Evolutionary conservation across 2,329 filamentous ascomycete genomes (phyloP), one percentile per base, ranked within the genome.

Genomic region (Aspergillus aculeatus): DNA sequence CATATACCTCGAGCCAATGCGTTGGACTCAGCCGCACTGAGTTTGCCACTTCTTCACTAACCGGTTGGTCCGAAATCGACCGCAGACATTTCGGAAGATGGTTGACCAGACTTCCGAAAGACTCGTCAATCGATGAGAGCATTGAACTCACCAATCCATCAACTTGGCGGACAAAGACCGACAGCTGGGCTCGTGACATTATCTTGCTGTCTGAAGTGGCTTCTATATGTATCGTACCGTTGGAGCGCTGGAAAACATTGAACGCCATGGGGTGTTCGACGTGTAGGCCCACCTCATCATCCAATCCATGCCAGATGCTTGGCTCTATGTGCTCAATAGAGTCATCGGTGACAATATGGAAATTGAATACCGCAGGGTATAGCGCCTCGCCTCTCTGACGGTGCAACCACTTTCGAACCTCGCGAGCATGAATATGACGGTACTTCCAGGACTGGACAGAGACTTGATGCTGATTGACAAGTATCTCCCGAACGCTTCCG

Each of bases 241-340:
- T 59, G 0, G 31, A 21, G 23, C 58, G 50, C 35, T 71, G 63
- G 47, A 73, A 75, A 0, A 76, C 68, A 48, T 79, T 78, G 51
- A 79, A 65, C 2, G 77, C 77, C 62, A 79, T 68, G 0, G 75
- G 68, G 59, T 79, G 77, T 53, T 79, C 77, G 5, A 79, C 77
- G 35, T 71, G 69, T 14, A 79, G 68, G 1, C 70, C 68, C 24
- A 77, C 63, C 5, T 69, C 63, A 60, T 74, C 69, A 14, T 72
- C 70, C 4, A 68, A 50, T 50, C 72, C 68, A 2, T 50, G 60
- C 69, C 75, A 78, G 1, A 73, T 50, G 6, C 50, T 23, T 1
- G 62, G 19, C 16, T 54, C 49, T 19, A 51, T 12, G 14, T 47
- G n/a, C 5, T 53, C 44, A 4, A 58, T 32, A 5, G 61, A 19